Conservation (phyloP, 768 basidiomycete species). For the Pluteus cervinus region DNA sequence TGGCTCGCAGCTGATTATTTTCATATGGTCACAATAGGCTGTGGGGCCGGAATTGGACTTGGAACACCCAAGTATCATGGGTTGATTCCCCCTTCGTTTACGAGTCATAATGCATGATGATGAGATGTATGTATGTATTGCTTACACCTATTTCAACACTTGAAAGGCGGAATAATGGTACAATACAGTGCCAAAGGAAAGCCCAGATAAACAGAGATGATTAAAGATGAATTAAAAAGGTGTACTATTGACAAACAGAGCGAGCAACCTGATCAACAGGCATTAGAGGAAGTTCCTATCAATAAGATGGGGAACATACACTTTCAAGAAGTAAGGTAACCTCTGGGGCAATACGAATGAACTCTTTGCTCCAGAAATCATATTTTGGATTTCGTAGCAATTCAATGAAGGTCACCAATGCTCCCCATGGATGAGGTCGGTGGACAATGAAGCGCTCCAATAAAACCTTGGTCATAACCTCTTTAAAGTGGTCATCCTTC, state of each 20-base stretch:
- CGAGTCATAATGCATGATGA: no score
- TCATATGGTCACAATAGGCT: conserved; percentile 9
- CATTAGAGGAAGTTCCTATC: no score
- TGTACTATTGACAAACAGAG: no score
- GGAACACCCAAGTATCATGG: conserved; percentile 11
- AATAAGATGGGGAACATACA: conserved; percentile 55
- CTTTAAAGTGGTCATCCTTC: conserved; percentile 69
- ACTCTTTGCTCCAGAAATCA: conserved; percentile 87
- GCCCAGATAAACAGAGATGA: no score
- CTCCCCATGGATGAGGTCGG: conserved; percentile 96
- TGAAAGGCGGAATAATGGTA: no score
- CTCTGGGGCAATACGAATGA: conserved; percentile 79
- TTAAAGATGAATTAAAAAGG: no score
- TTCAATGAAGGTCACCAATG: conserved; percentile 90
- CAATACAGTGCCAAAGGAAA: no score
- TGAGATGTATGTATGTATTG: no score
- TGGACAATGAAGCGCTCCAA: conserved; percentile 92
- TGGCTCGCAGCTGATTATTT: background rate
- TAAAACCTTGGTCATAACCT: conserved; percentile 83
- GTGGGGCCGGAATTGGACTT: conserved; percentile 25
- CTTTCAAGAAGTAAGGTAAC: conserved; percentile 81
- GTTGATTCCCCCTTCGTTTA: background rate
- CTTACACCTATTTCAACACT: no score
- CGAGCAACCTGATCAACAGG: no score
- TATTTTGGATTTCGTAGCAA: conserved; percentile 86